Evolutionary conservation across 2,329 filamentous ascomycete genomes (phyloP).

Genomic region (Microcyclospora pomicola): DNA sequence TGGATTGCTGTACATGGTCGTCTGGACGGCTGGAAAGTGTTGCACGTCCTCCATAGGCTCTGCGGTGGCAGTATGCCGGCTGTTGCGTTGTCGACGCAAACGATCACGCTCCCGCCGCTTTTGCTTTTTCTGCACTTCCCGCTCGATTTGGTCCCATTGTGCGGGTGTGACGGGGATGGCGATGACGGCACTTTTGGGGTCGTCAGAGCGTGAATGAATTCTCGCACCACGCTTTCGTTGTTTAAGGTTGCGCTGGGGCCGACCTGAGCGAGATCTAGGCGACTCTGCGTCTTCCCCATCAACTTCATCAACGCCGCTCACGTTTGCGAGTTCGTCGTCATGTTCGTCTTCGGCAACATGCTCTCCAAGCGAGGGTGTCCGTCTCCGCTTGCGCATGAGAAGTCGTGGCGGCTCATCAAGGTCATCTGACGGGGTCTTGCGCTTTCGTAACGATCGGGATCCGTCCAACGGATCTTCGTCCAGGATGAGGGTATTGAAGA

Average conservation of each 20-base stretch:
- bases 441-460: conserved; percentile 63
- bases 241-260: conserved; percentile 46
- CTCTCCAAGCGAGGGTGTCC: conserved; percentile 22
- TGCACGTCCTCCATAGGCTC: conserved; percentile 27
- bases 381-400: conserved; percentile 28
- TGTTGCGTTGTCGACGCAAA: conserved; percentile 27
- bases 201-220: conserved; percentile 18
- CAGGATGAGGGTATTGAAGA: conserved; percentile 59
- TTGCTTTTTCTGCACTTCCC: conserved; percentile 39
- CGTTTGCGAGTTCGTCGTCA: conserved; percentile 7
- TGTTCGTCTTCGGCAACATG: conserved; percentile 15
- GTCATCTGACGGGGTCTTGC: conserved; percentile 59
- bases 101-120: conserved; percentile 33
- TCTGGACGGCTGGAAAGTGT: conserved; percentile 47
- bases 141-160: conserved; percentile 23
- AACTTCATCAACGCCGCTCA: conserved; percentile 7
- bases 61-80: conserved; percentile 26
- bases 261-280: conserved; percentile 20
- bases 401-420: conserved; percentile 25
- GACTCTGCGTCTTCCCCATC: conserved; percentile 15
- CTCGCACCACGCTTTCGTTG: conserved; percentile 24
- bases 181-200: conserved; percentile 38
- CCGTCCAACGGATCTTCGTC: conserved; percentile 63
- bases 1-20: conserved; percentile 54
- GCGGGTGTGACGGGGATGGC: conserved; percentile 26